Evolutionary conservation across 352 stramenopile genomes (phyloP).

Genomic region (Pythium rhizo-oryzae): DNA sequence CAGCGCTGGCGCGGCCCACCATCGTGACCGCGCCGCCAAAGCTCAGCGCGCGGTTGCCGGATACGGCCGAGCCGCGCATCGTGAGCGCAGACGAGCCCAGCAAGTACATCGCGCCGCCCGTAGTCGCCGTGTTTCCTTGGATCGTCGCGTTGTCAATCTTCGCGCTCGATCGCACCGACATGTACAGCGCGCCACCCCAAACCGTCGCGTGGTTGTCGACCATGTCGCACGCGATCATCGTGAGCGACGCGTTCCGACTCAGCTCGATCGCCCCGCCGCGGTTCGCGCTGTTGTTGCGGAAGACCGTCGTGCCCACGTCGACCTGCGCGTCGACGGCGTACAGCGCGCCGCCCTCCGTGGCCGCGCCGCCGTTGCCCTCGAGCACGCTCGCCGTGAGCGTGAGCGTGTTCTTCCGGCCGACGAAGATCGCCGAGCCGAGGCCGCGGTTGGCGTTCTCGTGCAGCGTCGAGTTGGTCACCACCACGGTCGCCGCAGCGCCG

Average conservation of each 20-base stretch:
- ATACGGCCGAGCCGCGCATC: constrained; percentile 18
- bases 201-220: constrained; percentile 40
- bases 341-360: constrained; percentile 48
- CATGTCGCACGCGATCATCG: constrained; percentile 22
- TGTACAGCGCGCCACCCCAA: constrained; percentile 51
- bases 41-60: constrained; percentile 35
- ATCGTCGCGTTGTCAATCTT: constrained; percentile 37
- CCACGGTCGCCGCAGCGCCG: constrained; percentile 32
- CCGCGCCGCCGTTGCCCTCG: constrained; percentile 36
- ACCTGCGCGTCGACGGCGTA: constrained; percentile 49
- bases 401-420: constrained; percentile 56
- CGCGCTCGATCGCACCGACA: constrained; percentile 45
- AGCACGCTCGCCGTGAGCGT: constrained; percentile 29
- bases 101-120: constrained; percentile 53
- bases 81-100: constrained; percentile 40
- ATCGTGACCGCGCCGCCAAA: constrained; percentile 54
- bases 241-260: constrained; percentile 39
- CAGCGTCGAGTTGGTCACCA: constrained; percentile 38
- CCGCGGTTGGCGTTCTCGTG: constrained; percentile 51
- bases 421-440: constrained; percentile 49
- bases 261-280: constrained; percentile 57
- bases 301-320: constrained; percentile 32
- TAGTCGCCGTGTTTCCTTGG: constrained; percentile 40
- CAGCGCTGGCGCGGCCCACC: constrained; percentile 31
- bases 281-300: constrained; percentile 34